Evolutionary conservation across 257 asterid species (phyloP).

Genomic region (Ajuga chamaepitys): DNA sequence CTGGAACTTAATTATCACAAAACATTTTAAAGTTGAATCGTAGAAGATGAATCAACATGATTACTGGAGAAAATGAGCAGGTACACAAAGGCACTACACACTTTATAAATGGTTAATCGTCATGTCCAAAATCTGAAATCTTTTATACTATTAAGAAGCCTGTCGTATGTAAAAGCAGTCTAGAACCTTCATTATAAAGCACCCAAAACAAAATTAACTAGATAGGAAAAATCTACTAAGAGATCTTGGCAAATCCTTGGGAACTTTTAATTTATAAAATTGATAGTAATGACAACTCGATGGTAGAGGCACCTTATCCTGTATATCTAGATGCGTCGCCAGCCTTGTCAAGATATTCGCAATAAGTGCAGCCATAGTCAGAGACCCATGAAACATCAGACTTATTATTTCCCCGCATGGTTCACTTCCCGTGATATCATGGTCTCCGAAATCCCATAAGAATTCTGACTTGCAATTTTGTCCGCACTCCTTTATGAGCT

Average conservation of each 20-base stretch:
- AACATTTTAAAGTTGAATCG: too few relatives aligned
- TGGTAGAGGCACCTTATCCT: constrained; percentile 26
- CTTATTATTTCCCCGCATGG: constrained; percentile 34
- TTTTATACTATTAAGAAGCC: not conserved
- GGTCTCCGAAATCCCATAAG: constrained; percentile 14
- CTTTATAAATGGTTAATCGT: not conserved
- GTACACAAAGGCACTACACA: not conserved
- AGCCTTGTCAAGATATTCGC: constrained; percentile 37
- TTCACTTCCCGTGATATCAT: constrained; percentile 17
- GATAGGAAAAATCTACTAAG: not conserved
- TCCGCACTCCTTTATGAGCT: constrained; percentile 27
- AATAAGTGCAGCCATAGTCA: constrained; percentile 35
- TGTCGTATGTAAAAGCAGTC: not conserved
- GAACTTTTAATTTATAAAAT: not conserved
- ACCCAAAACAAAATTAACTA: not conserved
- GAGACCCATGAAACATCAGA: constrained; percentile 42
- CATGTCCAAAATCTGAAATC: not conserved
- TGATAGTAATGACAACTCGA: not conserved
- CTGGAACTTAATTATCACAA: not conserved
- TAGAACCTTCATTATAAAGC: constrained; percentile 2
- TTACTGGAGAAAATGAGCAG: not conserved
- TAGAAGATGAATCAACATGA: not conserved
- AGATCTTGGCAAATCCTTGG: not conserved
- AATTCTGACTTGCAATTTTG: constrained; percentile 17
- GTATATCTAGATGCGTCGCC: constrained; percentile 27